A percentile compares a stretch with the other conserved stretches of the same genome.
phyloP scores from a whole-genome alignment of 345 rosid genomes.

The Salix caprea region DNA sequence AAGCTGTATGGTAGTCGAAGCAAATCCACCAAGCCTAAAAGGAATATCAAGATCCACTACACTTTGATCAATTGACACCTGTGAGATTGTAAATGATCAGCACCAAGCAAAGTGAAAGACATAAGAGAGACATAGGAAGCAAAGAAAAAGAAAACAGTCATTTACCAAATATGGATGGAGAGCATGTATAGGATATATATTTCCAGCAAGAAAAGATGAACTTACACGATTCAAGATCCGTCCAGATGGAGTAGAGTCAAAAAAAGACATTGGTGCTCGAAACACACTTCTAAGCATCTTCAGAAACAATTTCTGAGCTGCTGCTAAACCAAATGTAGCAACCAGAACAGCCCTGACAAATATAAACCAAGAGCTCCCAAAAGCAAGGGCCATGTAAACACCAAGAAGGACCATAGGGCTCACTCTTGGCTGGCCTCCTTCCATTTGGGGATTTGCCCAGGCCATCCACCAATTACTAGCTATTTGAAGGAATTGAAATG shows the following conservation, averaged over 20 bases:
- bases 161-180: background rate
- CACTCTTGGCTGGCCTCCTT: conserved; percentile 84
- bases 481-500: conserved; percentile 96
- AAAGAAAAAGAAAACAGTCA: background rate
- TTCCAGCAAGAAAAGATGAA: conserved; percentile 7
- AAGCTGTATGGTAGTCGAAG: conserved; percentile 98
- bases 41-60: conserved; percentile 99
- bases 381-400: conserved; percentile 93
- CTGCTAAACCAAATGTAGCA: conserved; percentile 95
- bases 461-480: conserved; percentile 99
- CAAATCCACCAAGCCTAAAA: conserved; percentile 98
- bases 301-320: conserved; percentile 88
- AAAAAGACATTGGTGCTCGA: conserved; percentile 97
- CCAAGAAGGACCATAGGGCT: conserved; percentile 73
- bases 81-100: conserved; percentile 17
- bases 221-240: conserved; percentile 94
- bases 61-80: conserved; percentile 99
- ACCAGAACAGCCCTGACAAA: conserved; percentile 95
- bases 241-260: conserved; percentile 99
- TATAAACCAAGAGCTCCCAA: conserved; percentile 96
- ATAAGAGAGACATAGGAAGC: background rate
- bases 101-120: background rate
- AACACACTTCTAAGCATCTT: conserved; percentile 94
- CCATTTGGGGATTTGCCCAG: conserved; percentile 98
- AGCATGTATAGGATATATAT: background rate